Conservation (phyloP, 1,284 basidiomycete genomes). For the Malassezia dermatis region DNA sequence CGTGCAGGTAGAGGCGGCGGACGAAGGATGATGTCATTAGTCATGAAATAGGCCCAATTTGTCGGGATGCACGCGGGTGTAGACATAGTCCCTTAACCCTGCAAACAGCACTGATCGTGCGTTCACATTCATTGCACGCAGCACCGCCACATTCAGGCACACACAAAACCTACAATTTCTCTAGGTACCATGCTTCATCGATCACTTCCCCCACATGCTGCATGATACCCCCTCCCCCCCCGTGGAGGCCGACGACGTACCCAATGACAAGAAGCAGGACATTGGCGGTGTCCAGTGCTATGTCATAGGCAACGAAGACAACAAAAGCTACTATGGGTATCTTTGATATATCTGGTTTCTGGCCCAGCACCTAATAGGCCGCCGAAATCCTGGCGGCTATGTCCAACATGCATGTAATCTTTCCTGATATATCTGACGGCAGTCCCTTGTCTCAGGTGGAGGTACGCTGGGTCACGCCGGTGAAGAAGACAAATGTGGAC, state of each 20-base stretch:
- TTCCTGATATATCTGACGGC: conserved; percentile 60
- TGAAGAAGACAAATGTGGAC: conserved; percentile 46
- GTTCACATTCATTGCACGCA: not conserved
- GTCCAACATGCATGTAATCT: conserved; percentile 52
- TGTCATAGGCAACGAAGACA: conserved; percentile 48
- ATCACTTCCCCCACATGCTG: conserved; percentile 47
- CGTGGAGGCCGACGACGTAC: conserved; percentile 49
- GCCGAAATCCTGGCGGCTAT: conserved; percentile 54
- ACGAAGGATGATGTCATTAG: not conserved
- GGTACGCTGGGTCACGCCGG: conserved; percentile 53
- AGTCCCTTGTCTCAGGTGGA: conserved; percentile 53
- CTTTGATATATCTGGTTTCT: conserved; percentile 59
- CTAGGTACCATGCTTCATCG: not conserved
- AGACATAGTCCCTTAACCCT: not conserved
- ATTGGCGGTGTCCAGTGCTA: conserved; percentile 25
- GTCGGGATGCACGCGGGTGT: not conserved
- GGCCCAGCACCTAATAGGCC: conserved; percentile 51
- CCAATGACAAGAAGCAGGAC: conserved; percentile 48
- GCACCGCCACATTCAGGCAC: not conserved
- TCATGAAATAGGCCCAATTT: conserved; percentile 11
- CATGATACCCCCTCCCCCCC: conserved; percentile 52
- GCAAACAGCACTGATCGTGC: not conserved
- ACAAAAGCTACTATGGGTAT: conserved; percentile 56
- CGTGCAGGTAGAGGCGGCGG: conserved; percentile 27
- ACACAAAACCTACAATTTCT: not conserved